Evolutionary conservation across 345 rosid genomes (phyloP).

Genomic region (Reutealis trisperma): DNA sequence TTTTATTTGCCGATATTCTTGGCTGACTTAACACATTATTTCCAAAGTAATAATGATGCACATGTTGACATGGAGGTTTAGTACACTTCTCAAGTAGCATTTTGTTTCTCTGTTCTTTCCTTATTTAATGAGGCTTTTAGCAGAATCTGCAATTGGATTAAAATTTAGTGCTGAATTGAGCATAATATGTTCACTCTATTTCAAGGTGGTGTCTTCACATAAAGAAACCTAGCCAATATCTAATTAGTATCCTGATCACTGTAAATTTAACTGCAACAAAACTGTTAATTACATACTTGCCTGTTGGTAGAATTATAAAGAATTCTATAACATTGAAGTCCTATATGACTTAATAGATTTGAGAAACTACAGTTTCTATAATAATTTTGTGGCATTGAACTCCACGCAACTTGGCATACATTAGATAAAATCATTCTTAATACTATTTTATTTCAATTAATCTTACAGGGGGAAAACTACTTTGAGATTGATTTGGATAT

Average conservation of each 20-base stretch:
- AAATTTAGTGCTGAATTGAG: background rate
- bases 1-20: background rate
- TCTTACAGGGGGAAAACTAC: slow-evolving; percentile 80
- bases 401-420: background rate
- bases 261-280: background rate
- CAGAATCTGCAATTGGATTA: background rate
- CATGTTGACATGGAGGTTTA: background rate
- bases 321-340: background rate
- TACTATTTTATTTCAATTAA: background rate
- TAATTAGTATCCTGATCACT: background rate
- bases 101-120: background rate
- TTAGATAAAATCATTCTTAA: background rate
- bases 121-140: no score
- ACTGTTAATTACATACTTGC: background rate
- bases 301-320: background rate
- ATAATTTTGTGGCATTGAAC: background rate
- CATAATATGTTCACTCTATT: background rate
- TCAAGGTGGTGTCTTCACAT: background rate
- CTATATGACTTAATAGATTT: background rate
- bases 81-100: background rate
- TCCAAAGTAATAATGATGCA: background rate
- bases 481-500: slow-evolving; percentile 92
- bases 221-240: background rate
- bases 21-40: background rate
- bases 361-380: background rate